Conservation (phyloP, 257 asterid species). For the Agastache rugosa region DNA sequence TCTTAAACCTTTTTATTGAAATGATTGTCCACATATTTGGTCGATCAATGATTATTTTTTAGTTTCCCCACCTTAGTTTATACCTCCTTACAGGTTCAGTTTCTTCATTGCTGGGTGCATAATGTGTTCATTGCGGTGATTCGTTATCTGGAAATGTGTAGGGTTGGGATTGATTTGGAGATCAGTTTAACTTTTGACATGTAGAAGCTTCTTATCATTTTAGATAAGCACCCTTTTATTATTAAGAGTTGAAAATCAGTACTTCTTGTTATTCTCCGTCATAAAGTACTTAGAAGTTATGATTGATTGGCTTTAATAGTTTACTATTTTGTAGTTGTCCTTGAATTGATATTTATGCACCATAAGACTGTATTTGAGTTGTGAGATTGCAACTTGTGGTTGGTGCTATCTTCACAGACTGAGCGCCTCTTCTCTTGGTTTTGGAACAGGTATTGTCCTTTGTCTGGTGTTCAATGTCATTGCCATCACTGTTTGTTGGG, state of each 20-base stretch:
- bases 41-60: background rate
- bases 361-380: background rate
- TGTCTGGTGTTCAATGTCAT: slow-evolving; percentile 87
- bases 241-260: background rate
- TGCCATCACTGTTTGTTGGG: slow-evolving; percentile 88
- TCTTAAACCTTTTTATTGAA: background rate
- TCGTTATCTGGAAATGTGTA: background rate
- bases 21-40: background rate
- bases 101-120: background rate
- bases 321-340: background rate
- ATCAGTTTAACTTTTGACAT: background rate
- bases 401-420: background rate
- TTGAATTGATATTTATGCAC: background rate
- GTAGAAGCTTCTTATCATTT: background rate
- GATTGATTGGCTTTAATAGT: background rate
- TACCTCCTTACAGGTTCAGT: background rate
- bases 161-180: background rate
- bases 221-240: background rate
- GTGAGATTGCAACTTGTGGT: slow-evolving; percentile 10
- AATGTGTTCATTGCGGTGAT: background rate
- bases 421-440: slow-evolving; percentile 22
- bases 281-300: background rate
- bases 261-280: background rate
- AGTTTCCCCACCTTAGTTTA: background rate
- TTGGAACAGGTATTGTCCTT: slow-evolving; percentile 76